phyloP scores from a whole-genome alignment of 2,329 filamentous ascomycete genomes.

The Metarhizium robertsii region DNA sequence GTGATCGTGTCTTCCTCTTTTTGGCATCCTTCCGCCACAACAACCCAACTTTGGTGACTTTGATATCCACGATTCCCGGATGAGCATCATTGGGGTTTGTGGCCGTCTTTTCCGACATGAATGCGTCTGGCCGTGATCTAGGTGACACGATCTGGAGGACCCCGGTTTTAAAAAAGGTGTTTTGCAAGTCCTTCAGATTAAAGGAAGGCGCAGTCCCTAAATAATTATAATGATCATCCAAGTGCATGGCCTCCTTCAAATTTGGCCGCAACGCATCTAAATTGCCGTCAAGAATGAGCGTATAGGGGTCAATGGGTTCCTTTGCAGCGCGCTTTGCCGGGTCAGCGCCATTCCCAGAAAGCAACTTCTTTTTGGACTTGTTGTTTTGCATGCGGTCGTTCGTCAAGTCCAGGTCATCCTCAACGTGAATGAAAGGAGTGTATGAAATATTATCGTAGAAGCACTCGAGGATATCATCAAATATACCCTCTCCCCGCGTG shows the following conservation, averaged over 20 bases:
- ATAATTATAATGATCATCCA: constrained; percentile 89
- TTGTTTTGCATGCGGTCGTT: constrained; percentile 62
- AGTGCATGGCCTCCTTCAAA: constrained; percentile 81
- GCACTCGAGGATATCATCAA: constrained; percentile 84
- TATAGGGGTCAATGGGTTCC: constrained; percentile 92
- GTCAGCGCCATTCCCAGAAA: constrained; percentile 48
- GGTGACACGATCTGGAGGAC: constrained; percentile 92
- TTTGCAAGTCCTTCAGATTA: constrained; percentile 74
- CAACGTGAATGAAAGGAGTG: constrained; percentile 95
- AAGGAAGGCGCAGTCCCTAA: constrained; percentile 66
- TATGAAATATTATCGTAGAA: constrained; percentile 99
- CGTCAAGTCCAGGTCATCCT: constrained; percentile 78
- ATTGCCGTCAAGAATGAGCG: constrained; percentile 83
- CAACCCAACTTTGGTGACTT: constrained; percentile 90
- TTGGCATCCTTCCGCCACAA: constrained; percentile 92
- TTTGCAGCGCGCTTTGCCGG: constrained; percentile 54
- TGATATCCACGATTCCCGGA: constrained; percentile 92
- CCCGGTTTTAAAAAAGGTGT: constrained; percentile 83
- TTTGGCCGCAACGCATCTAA: constrained; percentile 75
- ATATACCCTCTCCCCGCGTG: constrained; percentile 83
- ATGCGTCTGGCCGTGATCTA: constrained; percentile 86
- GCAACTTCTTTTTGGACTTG: constrained; percentile 60
- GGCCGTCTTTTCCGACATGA: constrained; percentile 79
- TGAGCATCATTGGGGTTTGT: constrained; percentile 80
- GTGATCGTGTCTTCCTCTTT: constrained; percentile 87